phyloP scores from a whole-genome alignment of 176 grass and related monocot genomes.

The Echinochloa phyllopogon region DNA sequence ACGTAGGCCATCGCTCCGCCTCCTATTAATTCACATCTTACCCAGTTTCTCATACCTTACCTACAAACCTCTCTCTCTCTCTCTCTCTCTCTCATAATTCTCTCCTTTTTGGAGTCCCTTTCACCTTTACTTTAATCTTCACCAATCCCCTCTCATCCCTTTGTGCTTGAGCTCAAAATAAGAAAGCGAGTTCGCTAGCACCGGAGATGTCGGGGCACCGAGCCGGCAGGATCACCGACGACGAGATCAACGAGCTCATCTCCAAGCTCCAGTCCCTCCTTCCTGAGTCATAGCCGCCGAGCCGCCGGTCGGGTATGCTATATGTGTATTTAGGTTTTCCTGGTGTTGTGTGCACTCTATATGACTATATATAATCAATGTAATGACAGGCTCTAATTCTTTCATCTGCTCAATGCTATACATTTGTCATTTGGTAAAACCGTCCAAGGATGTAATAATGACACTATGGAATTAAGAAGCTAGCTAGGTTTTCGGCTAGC shows the following conservation, averaged over 20 bases:
- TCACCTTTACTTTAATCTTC: neutral
- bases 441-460: neutral
- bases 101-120: constrained; percentile 20
- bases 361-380: neutral
- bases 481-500: neutral
- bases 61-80: neutral
- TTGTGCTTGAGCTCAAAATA: neutral
- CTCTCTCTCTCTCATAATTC: neutral
- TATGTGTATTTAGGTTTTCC: neutral
- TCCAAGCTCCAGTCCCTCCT: constrained; percentile 77
- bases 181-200: neutral
- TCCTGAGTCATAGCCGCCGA: constrained; percentile 34
- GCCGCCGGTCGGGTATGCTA: constrained; percentile 29
- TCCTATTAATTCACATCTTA: constrained; percentile 28
- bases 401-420: neutral
- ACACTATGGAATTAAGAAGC: neutral
- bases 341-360: neutral
- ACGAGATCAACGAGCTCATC: constrained; percentile 80
- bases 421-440: neutral
- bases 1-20: neutral
- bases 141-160: neutral
- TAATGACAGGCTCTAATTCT: neutral
- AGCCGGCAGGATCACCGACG: constrained; percentile 45
- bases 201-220: constrained; percentile 35
- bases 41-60: neutral